Percentiles rank a stretch among this genome's conserved stretches.
These are phyloP conservation scores for Backusella mclennaniae DNA, from an alignment of 192 early-diverging fungal genomes.

Conservation along the genomic window DNA sequence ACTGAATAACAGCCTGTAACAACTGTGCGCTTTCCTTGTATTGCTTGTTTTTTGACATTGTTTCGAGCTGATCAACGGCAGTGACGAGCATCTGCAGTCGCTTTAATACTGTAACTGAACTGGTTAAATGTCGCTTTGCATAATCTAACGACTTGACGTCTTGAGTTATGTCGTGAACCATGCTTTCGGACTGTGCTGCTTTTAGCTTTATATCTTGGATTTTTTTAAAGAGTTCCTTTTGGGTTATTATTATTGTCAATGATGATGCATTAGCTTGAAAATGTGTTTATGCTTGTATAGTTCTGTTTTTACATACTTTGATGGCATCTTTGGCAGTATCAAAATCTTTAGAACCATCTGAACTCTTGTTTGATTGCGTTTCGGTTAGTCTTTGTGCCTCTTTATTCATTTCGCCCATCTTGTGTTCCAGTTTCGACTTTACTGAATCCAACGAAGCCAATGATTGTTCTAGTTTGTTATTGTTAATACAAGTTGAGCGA, in stretches of 20 bases:
- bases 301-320: conserved; percentile 44
- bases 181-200: conserved; percentile 79
- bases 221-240: conserved; percentile 71
- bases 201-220: conserved; percentile 86
- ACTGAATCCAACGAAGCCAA: conserved; percentile 66
- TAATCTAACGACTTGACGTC: conserved; percentile 95
- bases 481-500: not conserved
- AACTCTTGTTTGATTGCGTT: conserved; percentile 59
- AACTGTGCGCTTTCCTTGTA: conserved; percentile 82
- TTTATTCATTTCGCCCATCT: conserved; percentile 57
- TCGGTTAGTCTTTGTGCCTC: conserved; percentile 74
- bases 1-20: conserved; percentile 75
- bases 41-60: conserved; percentile 60
- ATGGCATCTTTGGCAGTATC: conserved; percentile 75
- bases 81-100: conserved; percentile 89
- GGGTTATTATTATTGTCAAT: not conserved
- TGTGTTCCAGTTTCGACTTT: conserved; percentile 54
- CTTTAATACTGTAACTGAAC: conserved; percentile 77
- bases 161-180: conserved; percentile 93
- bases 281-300: not conserved
- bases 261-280: not conserved
- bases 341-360: conserved; percentile 59
- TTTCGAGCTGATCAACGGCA: conserved; percentile 71
- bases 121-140: conserved; percentile 88
- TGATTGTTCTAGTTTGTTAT: conserved; percentile 54